Conservation (phyloP, 2,329 filamentous ascomycete species). For the Scopulariopsis brevicaulis region DNA sequence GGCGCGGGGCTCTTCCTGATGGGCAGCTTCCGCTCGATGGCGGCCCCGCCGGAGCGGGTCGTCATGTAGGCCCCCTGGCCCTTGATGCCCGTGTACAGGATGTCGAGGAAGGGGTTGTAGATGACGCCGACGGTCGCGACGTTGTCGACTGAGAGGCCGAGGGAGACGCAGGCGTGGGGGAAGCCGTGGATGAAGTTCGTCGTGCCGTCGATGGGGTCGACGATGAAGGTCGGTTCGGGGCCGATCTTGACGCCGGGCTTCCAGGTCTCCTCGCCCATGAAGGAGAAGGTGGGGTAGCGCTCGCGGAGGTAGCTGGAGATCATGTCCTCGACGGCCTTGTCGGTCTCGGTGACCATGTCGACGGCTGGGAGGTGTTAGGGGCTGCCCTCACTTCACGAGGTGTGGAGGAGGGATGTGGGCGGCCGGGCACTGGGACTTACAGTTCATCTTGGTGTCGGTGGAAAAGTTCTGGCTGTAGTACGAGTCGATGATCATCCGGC, state of each 20-base stretch:
- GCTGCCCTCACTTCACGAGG: neutral
- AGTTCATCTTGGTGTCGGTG: conserved; percentile 53
- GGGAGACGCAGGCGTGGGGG: conserved; percentile 64
- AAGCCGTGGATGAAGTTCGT: conserved; percentile 74
- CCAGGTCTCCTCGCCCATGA: conserved; percentile 72
- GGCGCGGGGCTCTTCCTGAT: conserved; percentile 37
- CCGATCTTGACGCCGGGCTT: conserved; percentile 52
- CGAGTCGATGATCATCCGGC: conserved; percentile 49
- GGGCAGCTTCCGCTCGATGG: conserved; percentile 21
- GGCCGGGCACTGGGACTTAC: conserved; percentile 22
- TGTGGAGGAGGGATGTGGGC: neutral
- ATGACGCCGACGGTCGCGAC: conserved; percentile 60
- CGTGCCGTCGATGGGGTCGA: conserved; percentile 74
- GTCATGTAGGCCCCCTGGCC: conserved; percentile 55
- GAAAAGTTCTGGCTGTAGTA: conserved; percentile 42
- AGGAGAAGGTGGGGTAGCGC: conserved; percentile 44
- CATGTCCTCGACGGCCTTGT: conserved; percentile 54
- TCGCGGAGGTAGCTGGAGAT: conserved; percentile 39
- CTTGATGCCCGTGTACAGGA: conserved; percentile 57
- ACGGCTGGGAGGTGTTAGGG: conserved; percentile 33
- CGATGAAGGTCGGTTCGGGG: conserved; percentile 61
- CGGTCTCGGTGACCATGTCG: conserved; percentile 58
- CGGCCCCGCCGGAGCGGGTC: conserved; percentile 23
- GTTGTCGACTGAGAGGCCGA: conserved; percentile 56
- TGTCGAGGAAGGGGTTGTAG: conserved; percentile 66